A percentile compares a stretch with the other conserved stretches of the same genome.
These are phyloP conservation scores for Spathaspora hagerdaliae DNA, from an alignment of 805 yeast genomes.

Conservation along the genomic window DNA sequence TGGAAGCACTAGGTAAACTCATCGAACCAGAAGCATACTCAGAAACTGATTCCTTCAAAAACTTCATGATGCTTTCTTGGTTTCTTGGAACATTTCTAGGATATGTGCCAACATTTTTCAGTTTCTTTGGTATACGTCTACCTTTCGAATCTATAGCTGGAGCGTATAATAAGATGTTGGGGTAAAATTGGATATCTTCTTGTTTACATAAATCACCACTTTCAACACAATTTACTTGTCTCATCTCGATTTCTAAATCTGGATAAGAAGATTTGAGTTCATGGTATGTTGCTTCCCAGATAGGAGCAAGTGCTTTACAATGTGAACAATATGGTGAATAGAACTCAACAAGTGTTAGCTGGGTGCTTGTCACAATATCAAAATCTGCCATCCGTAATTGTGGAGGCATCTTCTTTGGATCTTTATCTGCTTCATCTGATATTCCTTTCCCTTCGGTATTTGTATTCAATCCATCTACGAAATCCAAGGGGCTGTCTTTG, in stretches of 20 bases:
- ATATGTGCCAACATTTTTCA: constrained; percentile 36
- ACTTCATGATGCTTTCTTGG: constrained; percentile 46
- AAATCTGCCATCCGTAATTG: constrained; percentile 49
- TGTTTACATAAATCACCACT: constrained; percentile 80
- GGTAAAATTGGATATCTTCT: constrained; percentile 64
- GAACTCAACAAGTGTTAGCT: constrained; percentile 77
- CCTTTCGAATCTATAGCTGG: constrained; percentile 41
- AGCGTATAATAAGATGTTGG: constrained; percentile 66
- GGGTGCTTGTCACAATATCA: constrained; percentile 43
- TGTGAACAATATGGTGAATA: constrained; percentile 88
- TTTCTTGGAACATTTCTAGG: constrained; percentile 47
- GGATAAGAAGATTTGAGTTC: constrained; percentile 37
- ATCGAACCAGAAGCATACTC: constrained; percentile 39
- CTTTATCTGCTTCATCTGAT: no score
- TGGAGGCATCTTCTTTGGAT: constrained; percentile 37
- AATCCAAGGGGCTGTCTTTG: no score
- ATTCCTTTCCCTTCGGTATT: no score
- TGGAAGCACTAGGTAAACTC: constrained; percentile 40
- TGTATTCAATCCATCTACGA: no score
- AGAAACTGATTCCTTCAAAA: constrained; percentile 50
- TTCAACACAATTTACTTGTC: constrained; percentile 81
- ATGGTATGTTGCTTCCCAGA: constrained; percentile 68
- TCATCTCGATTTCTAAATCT: constrained; percentile 47
- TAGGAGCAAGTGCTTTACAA: constrained; percentile 75
- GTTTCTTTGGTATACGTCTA: constrained; percentile 20